phyloP scores from a whole-genome alignment of 2,329 filamentous ascomycete species.

The Pyricularia pennisetigena region DNA sequence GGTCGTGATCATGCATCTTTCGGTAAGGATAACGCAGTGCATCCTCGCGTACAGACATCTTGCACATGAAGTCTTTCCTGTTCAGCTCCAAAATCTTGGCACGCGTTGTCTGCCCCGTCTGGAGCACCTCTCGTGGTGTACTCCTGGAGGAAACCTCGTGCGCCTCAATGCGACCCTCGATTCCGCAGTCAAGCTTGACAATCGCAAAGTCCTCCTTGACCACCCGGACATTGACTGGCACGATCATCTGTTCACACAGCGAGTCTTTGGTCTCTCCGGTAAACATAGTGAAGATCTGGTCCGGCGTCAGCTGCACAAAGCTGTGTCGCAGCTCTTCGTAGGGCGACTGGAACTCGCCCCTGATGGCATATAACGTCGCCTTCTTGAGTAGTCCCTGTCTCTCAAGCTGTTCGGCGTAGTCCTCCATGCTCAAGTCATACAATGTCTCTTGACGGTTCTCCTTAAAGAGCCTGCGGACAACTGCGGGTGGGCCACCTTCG shows the following conservation, averaged over 20 bases:
- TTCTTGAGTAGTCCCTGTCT: constrained; percentile 74
- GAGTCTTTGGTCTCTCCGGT: constrained; percentile 86
- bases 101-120: constrained; percentile 72
- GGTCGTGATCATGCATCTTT: constrained; percentile 59
- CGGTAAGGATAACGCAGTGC: constrained; percentile 64
- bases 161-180: constrained; percentile 79
- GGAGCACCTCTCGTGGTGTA: constrained; percentile 64
- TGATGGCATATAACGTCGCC: constrained; percentile 90
- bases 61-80: constrained; percentile 73
- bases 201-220: constrained; percentile 91
- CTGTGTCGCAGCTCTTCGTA: constrained; percentile 88
- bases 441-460: constrained; percentile 91
- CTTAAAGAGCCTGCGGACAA: constrained; percentile 89
- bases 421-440: constrained; percentile 90
- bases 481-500: constrained; percentile 79
- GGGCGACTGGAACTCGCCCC: constrained; percentile 81
- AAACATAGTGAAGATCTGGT: constrained; percentile 91
- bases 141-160: constrained; percentile 70
- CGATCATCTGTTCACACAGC: constrained; percentile 80
- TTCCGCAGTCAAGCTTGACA: constrained; percentile 85
- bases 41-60: constrained; percentile 77
- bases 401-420: constrained; percentile 93
- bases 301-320: constrained; percentile 58
- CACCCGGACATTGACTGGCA: constrained; percentile 79
- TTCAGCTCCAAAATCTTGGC: constrained; percentile 85